Conservation (phyloP, 768 basidiomycete species). For the Amanita inopinata region DNA sequence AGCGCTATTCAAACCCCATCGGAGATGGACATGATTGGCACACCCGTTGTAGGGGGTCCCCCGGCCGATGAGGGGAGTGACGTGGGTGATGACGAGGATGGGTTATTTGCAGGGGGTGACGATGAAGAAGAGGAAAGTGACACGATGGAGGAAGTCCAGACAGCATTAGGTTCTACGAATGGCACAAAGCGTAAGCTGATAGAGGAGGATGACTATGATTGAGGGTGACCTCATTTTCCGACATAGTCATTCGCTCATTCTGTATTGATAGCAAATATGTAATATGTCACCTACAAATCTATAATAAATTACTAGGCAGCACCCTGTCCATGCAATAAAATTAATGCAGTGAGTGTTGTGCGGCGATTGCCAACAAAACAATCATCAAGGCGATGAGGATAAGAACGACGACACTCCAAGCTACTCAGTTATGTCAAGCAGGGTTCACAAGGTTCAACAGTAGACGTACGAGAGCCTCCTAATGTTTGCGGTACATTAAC, state of each 20-base stretch:
- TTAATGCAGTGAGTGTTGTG: constrained; percentile 19
- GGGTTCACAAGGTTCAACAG: no score
- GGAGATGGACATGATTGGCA: constrained; percentile 59
- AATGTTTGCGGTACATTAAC: constrained; percentile 57
- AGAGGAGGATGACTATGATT: constrained; percentile 85
- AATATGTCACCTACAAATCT: constrained; percentile 13
- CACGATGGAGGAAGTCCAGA: constrained; percentile 71
- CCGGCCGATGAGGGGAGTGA: constrained; percentile 59
- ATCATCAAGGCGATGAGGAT: constrained; percentile 33
- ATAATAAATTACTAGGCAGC: constrained; percentile 13
- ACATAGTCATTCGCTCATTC: no score
- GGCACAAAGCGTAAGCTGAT: constrained; percentile 73
- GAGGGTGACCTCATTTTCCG: constrained; percentile 11
- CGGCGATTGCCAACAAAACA: constrained; percentile 31
- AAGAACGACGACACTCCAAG: constrained; percentile 29
- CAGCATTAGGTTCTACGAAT: constrained; percentile 34
- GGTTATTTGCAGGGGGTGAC: constrained; percentile 66
- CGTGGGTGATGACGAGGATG: constrained; percentile 64
- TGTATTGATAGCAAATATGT: constrained; percentile 14
- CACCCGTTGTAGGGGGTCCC: constrained; percentile 26
- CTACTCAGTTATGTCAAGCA: constrained; percentile 18
- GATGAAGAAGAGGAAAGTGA: constrained; percentile 75
- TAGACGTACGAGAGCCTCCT: constrained; percentile 43
- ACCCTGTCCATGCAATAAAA: not conserved
- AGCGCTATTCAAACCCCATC: constrained; percentile 54